Conservation (phyloP, 306 rosid genomes). For the Adenanthera pavonina region DNA sequence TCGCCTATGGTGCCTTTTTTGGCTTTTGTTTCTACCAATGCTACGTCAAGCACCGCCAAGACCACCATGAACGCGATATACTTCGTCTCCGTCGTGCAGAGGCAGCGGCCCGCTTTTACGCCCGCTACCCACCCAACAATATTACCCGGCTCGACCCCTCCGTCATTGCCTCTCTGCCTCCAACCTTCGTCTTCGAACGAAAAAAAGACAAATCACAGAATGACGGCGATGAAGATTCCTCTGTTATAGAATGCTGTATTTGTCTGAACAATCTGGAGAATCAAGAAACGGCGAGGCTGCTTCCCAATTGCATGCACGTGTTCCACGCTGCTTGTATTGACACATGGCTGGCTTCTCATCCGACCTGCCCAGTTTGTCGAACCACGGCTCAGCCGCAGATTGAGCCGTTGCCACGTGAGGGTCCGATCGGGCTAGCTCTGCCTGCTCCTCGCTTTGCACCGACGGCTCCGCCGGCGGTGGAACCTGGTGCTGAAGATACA, state of each 20-base stretch:
- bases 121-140: constrained; percentile 35
- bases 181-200: constrained; percentile 32
- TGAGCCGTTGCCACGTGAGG: constrained; percentile 47
- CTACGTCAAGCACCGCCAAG: constrained; percentile 76
- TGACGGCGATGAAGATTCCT: background rate
- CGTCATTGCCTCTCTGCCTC: constrained; percentile 50
- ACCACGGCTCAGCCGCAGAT: constrained; percentile 43
- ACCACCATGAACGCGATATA: no score
- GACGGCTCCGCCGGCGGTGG: constrained; percentile 32
- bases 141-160: constrained; percentile 51
- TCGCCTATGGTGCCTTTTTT: no score
- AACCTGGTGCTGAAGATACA: constrained; percentile 34
- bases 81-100: constrained; percentile 66
- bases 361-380: constrained; percentile 57
- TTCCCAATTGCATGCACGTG: constrained; percentile 53
- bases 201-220: background rate
- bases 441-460: background rate
- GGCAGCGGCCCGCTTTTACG: constrained; percentile 42
- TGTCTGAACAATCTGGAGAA: constrained; percentile 48
- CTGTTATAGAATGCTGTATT: constrained; percentile 47
- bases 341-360: constrained; percentile 47
- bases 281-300: constrained; percentile 47
- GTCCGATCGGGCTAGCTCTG: background rate
- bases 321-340: constrained; percentile 57
- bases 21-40: no score